These are phyloP conservation scores for Trichosporon coremiiforme DNA, from an alignment of 1,284 basidiomycete genomes.

Conservation along the genomic window DNA sequence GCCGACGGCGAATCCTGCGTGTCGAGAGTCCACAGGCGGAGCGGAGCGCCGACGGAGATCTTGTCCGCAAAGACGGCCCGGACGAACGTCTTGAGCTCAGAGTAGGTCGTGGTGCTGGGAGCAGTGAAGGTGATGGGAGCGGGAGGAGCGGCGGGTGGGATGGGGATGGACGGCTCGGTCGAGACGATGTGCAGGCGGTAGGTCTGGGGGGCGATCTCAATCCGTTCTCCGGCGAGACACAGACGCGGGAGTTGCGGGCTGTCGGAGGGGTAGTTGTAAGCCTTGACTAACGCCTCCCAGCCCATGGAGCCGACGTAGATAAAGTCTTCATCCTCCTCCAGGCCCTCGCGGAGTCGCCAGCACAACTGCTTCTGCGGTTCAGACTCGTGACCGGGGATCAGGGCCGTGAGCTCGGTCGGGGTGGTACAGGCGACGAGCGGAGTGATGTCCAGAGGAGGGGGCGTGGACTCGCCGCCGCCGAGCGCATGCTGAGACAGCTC, in stretches of 20 bases:
- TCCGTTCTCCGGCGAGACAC: constrained; percentile 58
- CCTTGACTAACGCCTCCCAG: constrained; percentile 67
- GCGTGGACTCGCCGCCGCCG: constrained; percentile 25
- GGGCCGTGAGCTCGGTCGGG: constrained; percentile 37
- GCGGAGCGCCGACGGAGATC: constrained; percentile 21
- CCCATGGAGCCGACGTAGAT: constrained; percentile 73
- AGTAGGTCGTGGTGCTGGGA: constrained; percentile 24
- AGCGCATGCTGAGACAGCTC: constrained; percentile 42
- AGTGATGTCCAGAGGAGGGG: constrained; percentile 35
- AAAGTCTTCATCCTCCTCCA: constrained; percentile 72
- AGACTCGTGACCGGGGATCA: constrained; percentile 31
- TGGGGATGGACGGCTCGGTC: constrained; percentile 20
- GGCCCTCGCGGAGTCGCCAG: constrained; percentile 51
- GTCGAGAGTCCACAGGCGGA: constrained; percentile 39
- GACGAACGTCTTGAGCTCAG: constrained; percentile 23
- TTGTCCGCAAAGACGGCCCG: constrained; percentile 22
- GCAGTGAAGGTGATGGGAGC: constrained; percentile 24
- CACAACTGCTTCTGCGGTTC: constrained; percentile 23
- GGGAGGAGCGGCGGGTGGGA: constrained; percentile 26
- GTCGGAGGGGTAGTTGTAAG: constrained; percentile 22
- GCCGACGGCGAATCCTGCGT: constrained; percentile 18
- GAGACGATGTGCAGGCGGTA: constrained; percentile 63
- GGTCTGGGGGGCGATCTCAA: constrained; percentile 77
- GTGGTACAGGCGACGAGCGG: constrained; percentile 34
- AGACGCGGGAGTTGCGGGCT: constrained; percentile 59